Conservation (phyloP, 2,329 filamentous ascomycete genomes). For the Colletotrichum cuscutae region DNA sequence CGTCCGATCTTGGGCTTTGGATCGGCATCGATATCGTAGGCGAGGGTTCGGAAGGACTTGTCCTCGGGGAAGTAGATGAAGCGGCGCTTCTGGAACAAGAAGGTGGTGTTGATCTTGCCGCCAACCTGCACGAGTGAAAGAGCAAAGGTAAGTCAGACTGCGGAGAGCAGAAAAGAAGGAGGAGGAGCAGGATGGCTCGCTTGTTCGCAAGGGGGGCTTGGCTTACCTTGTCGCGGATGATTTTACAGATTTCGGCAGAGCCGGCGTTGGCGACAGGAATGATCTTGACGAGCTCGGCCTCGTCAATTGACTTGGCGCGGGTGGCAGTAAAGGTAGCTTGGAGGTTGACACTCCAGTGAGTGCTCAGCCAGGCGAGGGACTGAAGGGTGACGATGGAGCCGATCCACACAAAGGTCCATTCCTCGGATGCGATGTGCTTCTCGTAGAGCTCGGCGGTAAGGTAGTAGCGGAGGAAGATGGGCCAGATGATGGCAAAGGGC, state of each 20-base stretch:
- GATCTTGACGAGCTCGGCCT: slow-evolving; percentile 90
- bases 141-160: neutral
- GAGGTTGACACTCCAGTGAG: slow-evolving; percentile 95
- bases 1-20: slow-evolving; percentile 81
- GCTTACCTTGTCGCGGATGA: slow-evolving; percentile 74
- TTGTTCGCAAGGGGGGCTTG: neutral
- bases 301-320: slow-evolving; percentile 73
- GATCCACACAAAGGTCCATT: slow-evolving; percentile 98
- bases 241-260: slow-evolving; percentile 84
- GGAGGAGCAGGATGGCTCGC: neutral
- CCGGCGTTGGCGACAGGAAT: slow-evolving; percentile 91
- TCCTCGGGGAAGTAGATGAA: slow-evolving; percentile 83
- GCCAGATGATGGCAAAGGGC: slow-evolving; percentile 94
- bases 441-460: slow-evolving; percentile 86
- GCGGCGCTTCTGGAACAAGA: slow-evolving; percentile 97
- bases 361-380: slow-evolving; percentile 91
- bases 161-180: neutral
- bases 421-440: slow-evolving; percentile 88
- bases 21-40: slow-evolving; percentile 85
- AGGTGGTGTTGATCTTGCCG: slow-evolving; percentile 82
- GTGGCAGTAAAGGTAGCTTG: slow-evolving; percentile 83
- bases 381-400: slow-evolving; percentile 89
- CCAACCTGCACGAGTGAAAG: slow-evolving; percentile 61
- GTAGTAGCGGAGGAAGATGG: slow-evolving; percentile 89
- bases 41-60: slow-evolving; percentile 82